Conservation (phyloP, 257 asterid genomes). For the Cruciata laevipes region DNA sequence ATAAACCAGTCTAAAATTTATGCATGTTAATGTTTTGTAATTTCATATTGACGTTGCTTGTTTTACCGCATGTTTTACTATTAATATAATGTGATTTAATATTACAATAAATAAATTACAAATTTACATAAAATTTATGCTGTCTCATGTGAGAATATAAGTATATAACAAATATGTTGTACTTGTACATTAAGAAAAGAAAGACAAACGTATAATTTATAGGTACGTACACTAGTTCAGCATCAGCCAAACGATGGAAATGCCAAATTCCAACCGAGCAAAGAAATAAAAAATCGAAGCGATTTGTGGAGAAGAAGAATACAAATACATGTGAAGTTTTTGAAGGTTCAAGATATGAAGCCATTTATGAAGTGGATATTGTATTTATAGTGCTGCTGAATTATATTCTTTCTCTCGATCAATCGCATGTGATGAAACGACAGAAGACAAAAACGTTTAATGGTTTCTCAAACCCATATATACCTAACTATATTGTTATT, state of each 20-base stretch:
- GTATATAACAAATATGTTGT: too few species aligned
- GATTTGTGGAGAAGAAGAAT: not conserved
- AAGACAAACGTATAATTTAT: not conserved
- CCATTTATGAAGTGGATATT: not conserved
- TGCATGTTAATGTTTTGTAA: too few species aligned
- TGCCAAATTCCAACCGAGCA: not conserved
- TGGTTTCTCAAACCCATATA: not conserved
- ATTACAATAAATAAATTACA: too few species aligned
- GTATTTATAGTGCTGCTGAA: too few species aligned
- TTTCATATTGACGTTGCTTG: too few species aligned
- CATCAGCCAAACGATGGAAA: not conserved
- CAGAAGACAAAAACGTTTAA: not conserved
- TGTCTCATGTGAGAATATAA: too few species aligned
- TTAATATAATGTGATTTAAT: too few species aligned
- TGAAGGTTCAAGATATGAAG: not conserved
- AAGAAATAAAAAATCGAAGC: not conserved
- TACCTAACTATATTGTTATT: not conserved
- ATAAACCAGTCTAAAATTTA: too few species aligned
- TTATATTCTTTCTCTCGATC: not conserved
- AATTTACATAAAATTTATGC: too few species aligned
- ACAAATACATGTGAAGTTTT: constrained; percentile 4
- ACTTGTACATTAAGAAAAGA: not conserved
- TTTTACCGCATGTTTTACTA: too few species aligned
- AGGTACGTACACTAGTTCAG: not conserved
- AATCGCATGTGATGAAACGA: constrained; percentile 9